These are phyloP conservation scores for Solanum dulcamara DNA, from an alignment of 257 asterid species.

Conservation along the genomic window DNA sequence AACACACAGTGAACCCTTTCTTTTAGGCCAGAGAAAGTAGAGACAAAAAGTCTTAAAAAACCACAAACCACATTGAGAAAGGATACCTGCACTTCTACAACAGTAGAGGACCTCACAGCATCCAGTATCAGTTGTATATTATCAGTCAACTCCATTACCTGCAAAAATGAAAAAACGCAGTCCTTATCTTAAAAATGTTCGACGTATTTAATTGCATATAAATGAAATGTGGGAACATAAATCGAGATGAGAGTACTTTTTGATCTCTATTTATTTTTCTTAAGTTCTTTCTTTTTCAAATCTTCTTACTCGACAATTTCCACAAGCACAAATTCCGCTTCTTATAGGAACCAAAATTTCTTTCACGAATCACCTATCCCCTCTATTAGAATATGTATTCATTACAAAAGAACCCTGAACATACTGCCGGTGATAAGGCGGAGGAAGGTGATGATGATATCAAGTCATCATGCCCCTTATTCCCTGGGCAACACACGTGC, in stretches of 20 bases:
- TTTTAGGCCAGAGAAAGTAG: background rate
- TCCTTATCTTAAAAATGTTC: background rate
- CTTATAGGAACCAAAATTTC: background rate
- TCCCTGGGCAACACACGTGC: too few species aligned
- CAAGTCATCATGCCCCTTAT: too few species aligned
- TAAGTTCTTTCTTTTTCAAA: background rate
- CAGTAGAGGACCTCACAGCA: slow-evolving; percentile 36
- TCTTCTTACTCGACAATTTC: background rate
- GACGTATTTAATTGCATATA: background rate
- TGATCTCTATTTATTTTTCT: background rate
- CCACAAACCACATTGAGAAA: background rate
- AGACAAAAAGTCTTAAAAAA: background rate
- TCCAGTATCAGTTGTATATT: slow-evolving; percentile 48
- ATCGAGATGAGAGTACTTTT: background rate
- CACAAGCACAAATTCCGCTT: background rate
- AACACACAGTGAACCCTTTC: background rate
- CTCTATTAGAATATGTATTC: background rate
- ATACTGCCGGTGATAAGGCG: too few species aligned
- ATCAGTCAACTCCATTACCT: slow-evolving; percentile 55
- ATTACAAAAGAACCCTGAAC: too few species aligned
- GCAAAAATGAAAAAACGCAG: background rate
- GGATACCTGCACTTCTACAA: slow-evolving; percentile 65
- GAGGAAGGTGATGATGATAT: too few species aligned
- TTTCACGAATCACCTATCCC: background rate
- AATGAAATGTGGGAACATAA: background rate